These are phyloP conservation scores for Paraleonurus japonicus DNA, from an alignment of 257 asterid genomes.

Conservation along the genomic window DNA sequence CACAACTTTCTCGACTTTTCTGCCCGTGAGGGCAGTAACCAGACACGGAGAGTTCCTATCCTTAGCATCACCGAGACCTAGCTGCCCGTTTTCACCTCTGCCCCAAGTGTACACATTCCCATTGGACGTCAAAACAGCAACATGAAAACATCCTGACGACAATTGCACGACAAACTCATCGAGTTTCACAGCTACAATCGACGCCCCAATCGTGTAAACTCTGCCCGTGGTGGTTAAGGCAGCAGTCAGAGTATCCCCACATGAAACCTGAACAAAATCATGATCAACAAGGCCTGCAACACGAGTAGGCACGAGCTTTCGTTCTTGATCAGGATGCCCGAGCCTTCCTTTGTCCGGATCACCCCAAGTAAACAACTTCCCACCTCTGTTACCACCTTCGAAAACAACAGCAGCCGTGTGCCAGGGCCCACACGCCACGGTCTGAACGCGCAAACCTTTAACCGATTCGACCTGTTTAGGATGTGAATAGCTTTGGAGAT, in stretches of 20 bases:
- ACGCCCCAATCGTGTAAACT: conserved; percentile 36
- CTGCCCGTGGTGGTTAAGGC: conserved; percentile 31
- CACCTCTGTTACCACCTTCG: conserved; percentile 14
- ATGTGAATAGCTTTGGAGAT: conserved; percentile 9
- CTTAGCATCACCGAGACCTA: conserved; percentile 37
- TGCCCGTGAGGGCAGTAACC: conserved; percentile 30
- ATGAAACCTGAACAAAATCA: conserved; percentile 28
- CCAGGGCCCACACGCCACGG: conserved; percentile 44
- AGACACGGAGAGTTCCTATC: conserved; percentile 32
- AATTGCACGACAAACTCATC: conserved; percentile 34
- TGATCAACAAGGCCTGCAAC: conserved; percentile 27
- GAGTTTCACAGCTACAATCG: conserved; percentile 6
- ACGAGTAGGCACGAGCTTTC: conserved; percentile 30
- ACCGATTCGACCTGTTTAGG: conserved; percentile 37
- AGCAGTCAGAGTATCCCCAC: conserved; percentile 33
- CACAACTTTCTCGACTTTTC: conserved; percentile 25
- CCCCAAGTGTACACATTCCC: conserved; percentile 43
- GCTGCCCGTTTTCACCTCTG: conserved; percentile 34
- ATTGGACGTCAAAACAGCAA: conserved; percentile 33
- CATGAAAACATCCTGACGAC: conserved; percentile 37
- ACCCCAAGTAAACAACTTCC: conserved; percentile 44
- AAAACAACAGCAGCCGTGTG: conserved; percentile 41
- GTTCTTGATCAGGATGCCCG: conserved; percentile 36
- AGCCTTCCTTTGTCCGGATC: conserved; percentile 41
- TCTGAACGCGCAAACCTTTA: conserved; percentile 19